A percentile compares a stretch with the other conserved stretches of the same genome.
Conservation (phyloP, 352 stramenopile species). For the Globisporangium emineosum region DNA sequence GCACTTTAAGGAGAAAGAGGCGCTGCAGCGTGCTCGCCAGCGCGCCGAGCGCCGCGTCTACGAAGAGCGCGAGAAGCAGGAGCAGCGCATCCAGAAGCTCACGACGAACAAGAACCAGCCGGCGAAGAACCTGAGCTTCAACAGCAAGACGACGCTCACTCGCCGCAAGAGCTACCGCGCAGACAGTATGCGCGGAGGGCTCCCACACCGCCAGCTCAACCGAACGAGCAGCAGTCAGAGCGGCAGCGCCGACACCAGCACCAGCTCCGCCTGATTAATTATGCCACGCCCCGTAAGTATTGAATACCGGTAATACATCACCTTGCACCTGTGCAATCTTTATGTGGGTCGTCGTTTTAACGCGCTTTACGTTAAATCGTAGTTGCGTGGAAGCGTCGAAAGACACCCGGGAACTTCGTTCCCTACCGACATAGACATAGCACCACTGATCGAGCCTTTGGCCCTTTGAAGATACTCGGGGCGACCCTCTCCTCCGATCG, state of each 20-base stretch:
- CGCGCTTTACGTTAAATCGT: no score
- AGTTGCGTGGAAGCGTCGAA: no score
- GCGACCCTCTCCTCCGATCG: no score
- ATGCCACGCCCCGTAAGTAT: neutral
- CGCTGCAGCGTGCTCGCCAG: conserved; percentile 44
- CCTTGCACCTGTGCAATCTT: neutral
- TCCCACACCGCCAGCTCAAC: conserved; percentile 27
- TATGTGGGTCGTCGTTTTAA: conserved; percentile 1
- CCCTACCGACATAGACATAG: no score
- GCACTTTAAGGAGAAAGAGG: conserved; percentile 61
- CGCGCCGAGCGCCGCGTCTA: conserved; percentile 65
- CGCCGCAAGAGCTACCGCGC: conserved; percentile 54
- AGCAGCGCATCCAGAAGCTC: conserved; percentile 52
- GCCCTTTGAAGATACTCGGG: no score
- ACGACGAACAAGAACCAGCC: conserved; percentile 28
- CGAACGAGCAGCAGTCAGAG: conserved; percentile 20
- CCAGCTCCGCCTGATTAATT: conserved; percentile 13
- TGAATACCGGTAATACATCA: neutral
- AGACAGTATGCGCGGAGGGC: conserved; percentile 38
- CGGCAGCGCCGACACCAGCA: conserved; percentile 15
- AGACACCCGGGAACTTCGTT: no score
- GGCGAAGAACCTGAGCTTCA: conserved; percentile 31
- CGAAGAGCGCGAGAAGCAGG: conserved; percentile 64
- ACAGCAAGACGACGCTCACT: conserved; percentile 40
- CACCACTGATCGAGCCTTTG: no score